Percentiles rank a stretch among this genome's conserved stretches.
Evolutionary conservation across 176 grass and related monocot species (phyloP).

Genomic region (Lolium multiflorum): DNA sequence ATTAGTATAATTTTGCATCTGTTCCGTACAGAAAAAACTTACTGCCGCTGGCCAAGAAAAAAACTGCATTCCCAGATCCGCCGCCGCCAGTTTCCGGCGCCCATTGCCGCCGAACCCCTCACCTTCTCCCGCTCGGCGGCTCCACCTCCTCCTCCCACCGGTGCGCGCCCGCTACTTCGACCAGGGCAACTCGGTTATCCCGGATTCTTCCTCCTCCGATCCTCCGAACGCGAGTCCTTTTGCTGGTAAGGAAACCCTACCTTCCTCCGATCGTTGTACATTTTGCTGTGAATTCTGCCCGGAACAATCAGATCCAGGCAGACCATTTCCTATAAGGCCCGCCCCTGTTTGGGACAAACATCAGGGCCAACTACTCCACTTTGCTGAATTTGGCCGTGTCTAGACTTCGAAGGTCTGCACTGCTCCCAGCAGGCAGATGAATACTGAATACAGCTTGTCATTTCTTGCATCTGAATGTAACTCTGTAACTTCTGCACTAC

Average conservation of each 20-base stretch:
- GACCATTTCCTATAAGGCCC: not conserved
- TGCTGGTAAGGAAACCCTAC: constrained; percentile 12
- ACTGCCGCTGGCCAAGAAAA: not conserved
- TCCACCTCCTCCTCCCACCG: not conserved
- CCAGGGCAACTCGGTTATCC: not conserved
- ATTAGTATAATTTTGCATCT: not conserved
- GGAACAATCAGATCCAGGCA: not conserved
- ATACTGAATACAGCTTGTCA: not conserved
- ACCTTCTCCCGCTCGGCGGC: not conserved
- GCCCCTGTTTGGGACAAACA: not conserved
- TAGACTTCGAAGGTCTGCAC: not conserved
- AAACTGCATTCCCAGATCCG: constrained; percentile 5
- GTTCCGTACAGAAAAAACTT: not conserved
- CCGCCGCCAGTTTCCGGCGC: not conserved
- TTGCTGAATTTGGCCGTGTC: not conserved
- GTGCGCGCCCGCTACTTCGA: not conserved
- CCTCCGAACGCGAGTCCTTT: not conserved
- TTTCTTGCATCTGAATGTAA: not conserved
- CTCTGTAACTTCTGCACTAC: not conserved
- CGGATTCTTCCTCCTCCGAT: not conserved
- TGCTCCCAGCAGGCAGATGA: not conserved
- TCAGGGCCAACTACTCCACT: not conserved
- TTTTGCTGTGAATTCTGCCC: not conserved
- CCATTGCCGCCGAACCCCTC: not conserved
- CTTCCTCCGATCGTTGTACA: not conserved